Conservation (phyloP, 1,284 basidiomycete genomes). For the Clitocybe nebularis region DNA sequence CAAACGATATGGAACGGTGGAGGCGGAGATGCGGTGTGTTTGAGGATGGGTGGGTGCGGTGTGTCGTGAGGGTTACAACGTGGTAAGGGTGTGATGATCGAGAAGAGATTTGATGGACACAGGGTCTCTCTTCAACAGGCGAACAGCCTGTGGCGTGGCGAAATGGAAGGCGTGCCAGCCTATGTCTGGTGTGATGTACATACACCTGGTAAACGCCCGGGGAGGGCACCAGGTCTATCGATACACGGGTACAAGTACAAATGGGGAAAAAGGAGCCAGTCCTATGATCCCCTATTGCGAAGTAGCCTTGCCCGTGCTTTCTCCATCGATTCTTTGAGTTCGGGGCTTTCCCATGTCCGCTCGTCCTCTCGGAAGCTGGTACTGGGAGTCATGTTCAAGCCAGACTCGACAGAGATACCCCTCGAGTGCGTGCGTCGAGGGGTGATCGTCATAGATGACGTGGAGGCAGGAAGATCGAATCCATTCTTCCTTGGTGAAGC, state of each 20-base stretch:
- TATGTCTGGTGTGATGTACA: no score
- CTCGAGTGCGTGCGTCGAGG: slow-evolving; percentile 23
- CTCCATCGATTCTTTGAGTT: slow-evolving; percentile 63
- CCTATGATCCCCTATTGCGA: neutral
- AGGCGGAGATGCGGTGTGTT: neutral
- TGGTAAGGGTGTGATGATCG: neutral
- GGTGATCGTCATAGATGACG: slow-evolving; percentile 12
- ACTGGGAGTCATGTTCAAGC: slow-evolving; percentile 9
- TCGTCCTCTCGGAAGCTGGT: slow-evolving; percentile 32
- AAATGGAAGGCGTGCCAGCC: no score
- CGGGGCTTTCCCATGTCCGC: slow-evolving; percentile 49
- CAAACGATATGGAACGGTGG: neutral
- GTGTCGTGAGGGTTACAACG: neutral
- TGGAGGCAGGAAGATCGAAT: slow-evolving; percentile 13
- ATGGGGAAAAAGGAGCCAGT: neutral
- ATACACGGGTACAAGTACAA: no score
- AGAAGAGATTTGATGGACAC: neutral
- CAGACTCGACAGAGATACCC: slow-evolving; percentile 25
- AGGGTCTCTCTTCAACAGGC: neutral
- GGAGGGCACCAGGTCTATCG: no score
- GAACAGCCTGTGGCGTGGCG: neutral
- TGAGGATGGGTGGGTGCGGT: neutral
- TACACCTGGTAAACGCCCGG: no score
- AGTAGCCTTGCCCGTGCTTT: slow-evolving; percentile 41
- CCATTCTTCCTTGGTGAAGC: slow-evolving; percentile 15